Evolutionary conservation across 129 eudicot genomes (phyloP).

Genomic region (Lactuca sativa): DNA sequence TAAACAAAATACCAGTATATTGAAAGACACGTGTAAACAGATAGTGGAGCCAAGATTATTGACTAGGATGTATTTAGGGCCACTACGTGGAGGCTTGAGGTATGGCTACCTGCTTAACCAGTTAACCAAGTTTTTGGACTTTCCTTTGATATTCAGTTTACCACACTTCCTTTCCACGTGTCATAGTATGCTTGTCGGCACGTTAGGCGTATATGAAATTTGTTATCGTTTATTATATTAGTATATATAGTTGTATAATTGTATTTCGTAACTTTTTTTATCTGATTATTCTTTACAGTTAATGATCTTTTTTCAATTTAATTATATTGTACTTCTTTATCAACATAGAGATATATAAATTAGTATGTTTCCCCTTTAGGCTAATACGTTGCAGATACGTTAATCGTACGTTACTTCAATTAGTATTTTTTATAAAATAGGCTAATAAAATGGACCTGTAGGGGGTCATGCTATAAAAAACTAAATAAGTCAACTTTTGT

Average conservation of each 20-base stretch:
- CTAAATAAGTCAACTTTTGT: too few relatives aligned
- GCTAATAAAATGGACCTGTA: too few relatives aligned
- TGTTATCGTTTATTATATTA: neutral
- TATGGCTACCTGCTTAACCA: neutral
- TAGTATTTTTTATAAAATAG: too few relatives aligned
- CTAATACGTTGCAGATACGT: too few relatives aligned
- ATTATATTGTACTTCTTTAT: too few relatives aligned
- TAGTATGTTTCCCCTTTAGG: too few relatives aligned
- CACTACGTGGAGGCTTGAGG: slow-evolving; percentile 11
- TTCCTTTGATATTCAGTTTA: neutral
- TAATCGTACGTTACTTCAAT: too few relatives aligned
- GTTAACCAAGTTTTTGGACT: neutral
- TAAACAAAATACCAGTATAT: neutral
- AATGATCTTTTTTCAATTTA: too few relatives aligned
- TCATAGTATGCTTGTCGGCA: neutral
- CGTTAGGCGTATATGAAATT: neutral
- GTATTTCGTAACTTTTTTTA: neutral
- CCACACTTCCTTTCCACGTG: neutral
- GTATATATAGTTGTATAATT: too few relatives aligned
- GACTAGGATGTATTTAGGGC: slow-evolving; percentile 5
- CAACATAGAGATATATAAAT: too few relatives aligned
- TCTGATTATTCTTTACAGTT: too few relatives aligned
- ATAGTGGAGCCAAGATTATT: slow-evolving; percentile 17
- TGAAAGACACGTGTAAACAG: slow-evolving; percentile 7
- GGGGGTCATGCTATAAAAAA: too few relatives aligned